Conservation (phyloP, 139 green algal species). For the Chlorella sp. region DNA sequence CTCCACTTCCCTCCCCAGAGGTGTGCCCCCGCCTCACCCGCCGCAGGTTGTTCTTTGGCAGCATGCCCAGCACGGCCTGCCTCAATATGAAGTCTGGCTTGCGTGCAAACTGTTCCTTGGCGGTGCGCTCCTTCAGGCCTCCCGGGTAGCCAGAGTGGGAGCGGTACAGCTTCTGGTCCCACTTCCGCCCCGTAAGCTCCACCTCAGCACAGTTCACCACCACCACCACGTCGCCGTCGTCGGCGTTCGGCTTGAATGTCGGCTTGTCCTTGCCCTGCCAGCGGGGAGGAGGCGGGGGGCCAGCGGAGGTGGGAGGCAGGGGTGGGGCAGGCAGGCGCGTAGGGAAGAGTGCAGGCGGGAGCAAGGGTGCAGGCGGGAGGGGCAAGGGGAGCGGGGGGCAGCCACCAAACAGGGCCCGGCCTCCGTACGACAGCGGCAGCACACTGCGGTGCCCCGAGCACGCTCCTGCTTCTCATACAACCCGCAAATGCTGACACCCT, state of each 20-base stretch:
- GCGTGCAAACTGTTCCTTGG: conserved; percentile 59
- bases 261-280: conserved; percentile 94
- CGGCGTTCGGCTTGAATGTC: conserved; percentile 70
- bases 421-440: background rate
- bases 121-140: conserved; percentile 81
- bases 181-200: conserved; percentile 87
- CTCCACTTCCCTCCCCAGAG: background rate
- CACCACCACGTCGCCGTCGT: conserved; percentile 86
- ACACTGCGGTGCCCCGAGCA: background rate
- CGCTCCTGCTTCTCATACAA: too few species aligned
- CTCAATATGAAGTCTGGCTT: conserved; percentile 76
- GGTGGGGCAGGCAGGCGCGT: background rate
- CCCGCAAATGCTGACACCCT: too few species aligned
- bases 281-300: background rate
- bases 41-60: conserved; percentile 89
- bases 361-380: background rate
- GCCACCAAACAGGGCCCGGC: too few species aligned
- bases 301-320: background rate
- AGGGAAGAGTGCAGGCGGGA: background rate
- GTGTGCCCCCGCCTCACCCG: conserved; percentile 35
- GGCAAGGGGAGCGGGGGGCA: background rate
- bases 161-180: conserved; percentile 90
- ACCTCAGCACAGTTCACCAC: conserved; percentile 85
- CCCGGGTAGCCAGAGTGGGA: conserved; percentile 90
- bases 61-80: conserved; percentile 87